Base-by-base conservation (phyloP, 495 filamentous ascomycete species). In the Barbatosphaeria neglecta region DNA sequence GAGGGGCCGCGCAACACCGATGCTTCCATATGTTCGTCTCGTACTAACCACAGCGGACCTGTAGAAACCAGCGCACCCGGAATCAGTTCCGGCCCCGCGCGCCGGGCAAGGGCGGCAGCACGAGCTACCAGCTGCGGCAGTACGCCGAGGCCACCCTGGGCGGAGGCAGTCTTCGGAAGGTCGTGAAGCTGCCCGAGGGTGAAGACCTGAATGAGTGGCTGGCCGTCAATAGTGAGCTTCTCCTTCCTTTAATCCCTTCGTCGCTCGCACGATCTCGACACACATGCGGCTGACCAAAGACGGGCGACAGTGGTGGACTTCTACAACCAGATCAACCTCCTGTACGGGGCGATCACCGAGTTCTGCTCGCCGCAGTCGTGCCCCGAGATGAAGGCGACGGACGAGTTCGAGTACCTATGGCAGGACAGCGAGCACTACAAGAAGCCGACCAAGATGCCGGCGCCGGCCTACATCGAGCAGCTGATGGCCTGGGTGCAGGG, bases 361-460 rank as follows among this genome's bases (percentile, higher is more conserved):
- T 98, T 97, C 68, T 98, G 92, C 71, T 97, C 92, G 20, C 92
- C 92, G 22, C 84, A 86, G 54, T 86, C 88, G 44, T 98, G 92
- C 62, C 92, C 90, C 2, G 92, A 97, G 69, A 98, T 98, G 92
- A 98, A 98, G 68, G 92, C 92, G 22, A 97, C 92, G 8, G 92
- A 98, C 69, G 92, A 98, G 86, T 98, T 98, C 64, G 92, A 98
- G 65, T 98, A 97, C 60, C 81, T 98, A 42, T 98, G 92, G 92
- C 92, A 98, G 68, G 92, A 98, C 66, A 82, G 73, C 24, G 86
- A 92, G 57, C 83, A 84, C 59, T 98, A 80, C 74, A 92, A 92
- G 69, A 81, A 86, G 22, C 92, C 92, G 10, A 98, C 92, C 31
- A 96, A 97, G 70, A 95, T 98, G 88, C 79, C 90, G 4, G 92